Evolutionary conservation across 2,329 filamentous ascomycete genomes (phyloP), one percentile per base, ranked within the genome.

Genomic region (Ramularia endophylla): DNA sequence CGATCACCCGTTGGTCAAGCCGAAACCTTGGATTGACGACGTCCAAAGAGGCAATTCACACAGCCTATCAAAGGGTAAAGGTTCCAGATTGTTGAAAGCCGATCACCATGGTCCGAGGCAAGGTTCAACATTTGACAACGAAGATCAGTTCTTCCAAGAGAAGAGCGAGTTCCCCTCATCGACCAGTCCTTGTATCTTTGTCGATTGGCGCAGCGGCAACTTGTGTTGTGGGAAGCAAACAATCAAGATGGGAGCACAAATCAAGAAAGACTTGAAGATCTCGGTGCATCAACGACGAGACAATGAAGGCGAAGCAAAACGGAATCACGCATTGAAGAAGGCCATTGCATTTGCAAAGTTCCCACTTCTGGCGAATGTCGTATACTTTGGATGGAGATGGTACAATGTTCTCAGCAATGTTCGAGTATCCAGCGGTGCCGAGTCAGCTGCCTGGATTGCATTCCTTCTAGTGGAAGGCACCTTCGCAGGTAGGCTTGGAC

Each of bases 361-460:
- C 15, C 42, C 38, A 13, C 32, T 48, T 12, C 31, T 48, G n/a
- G 36, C 42, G 16, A 44, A 44, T 29, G 12, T 45, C 16, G 19
- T 48, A 13, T 48, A 48, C 36, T 48, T 48, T 20, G 36, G 35
- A 9, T 48, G 46, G 46, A 29, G 46, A 22, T 43, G 41, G 41
- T 13, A 45, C n/a, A 45, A 32, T 15, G 38, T 48, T 12, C 9
- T 42, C 18, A 38, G 36, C 19, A 39, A 29, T 19, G 18, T 40
- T 28, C 34, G 19, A 33, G 27, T 25, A 15, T 30, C 46, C 7
- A 45, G 36, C 16, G 30, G 43, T 16, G 17, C 12, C 9, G 41
- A 43, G 13, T 19, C 38, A 2, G 39, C 39, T 17, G 39, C 41
- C 8, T 48, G 36, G 16, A 30, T 45, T 12, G 35, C 16, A 17